These are phyloP conservation scores for Xylaria sp. DNA, from an alignment of 2,329 filamentous ascomycete genomes.

Conservation along the genomic window DNA sequence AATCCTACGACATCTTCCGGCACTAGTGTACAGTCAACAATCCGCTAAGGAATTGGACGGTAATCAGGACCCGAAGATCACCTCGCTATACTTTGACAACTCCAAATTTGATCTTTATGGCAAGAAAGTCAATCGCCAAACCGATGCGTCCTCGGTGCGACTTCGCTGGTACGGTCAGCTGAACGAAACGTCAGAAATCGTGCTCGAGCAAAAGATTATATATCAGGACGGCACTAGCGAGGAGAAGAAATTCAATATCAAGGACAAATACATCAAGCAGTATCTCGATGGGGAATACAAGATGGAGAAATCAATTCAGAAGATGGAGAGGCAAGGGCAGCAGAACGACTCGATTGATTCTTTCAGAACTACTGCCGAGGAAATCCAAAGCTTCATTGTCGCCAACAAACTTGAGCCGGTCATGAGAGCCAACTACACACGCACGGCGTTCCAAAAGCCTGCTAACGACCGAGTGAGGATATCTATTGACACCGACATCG, in stretches of 20 bases:
- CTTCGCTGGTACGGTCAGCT: slow-evolving; percentile 93
- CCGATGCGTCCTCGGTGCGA: slow-evolving; percentile 83
- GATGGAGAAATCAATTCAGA: slow-evolving; percentile 89
- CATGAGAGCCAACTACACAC: slow-evolving; percentile 89
- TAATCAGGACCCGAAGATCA: slow-evolving; percentile 87
- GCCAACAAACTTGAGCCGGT: slow-evolving; percentile 83
- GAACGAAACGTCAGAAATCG: slow-evolving; percentile 79
- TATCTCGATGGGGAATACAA: slow-evolving; percentile 90
- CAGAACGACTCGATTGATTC: slow-evolving; percentile 72
- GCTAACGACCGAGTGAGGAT: slow-evolving; percentile 90
- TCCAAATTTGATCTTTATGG: slow-evolving; percentile 86
- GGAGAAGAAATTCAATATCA: slow-evolving; percentile 84
- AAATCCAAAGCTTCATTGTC: slow-evolving; percentile 83
- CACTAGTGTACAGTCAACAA: slow-evolving; percentile 92
- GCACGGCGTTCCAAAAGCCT: slow-evolving; percentile 96
- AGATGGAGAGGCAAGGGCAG: slow-evolving; percentile 82
- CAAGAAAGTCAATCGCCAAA: slow-evolving; percentile 80
- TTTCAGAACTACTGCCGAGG: slow-evolving; percentile 77
- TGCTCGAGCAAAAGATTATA: slow-evolving; percentile 89
- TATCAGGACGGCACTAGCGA: slow-evolving; percentile 79
- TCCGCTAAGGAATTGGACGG: slow-evolving; percentile 84
- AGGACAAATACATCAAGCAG: slow-evolving; percentile 90
- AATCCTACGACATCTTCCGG: slow-evolving; percentile 88
- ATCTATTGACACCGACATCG: slow-evolving; percentile 91
- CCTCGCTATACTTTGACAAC: slow-evolving; percentile 96